These are phyloP conservation scores for Anthostomella pinea DNA, from an alignment of 2,329 filamentous ascomycete species.

Conservation along the genomic window DNA sequence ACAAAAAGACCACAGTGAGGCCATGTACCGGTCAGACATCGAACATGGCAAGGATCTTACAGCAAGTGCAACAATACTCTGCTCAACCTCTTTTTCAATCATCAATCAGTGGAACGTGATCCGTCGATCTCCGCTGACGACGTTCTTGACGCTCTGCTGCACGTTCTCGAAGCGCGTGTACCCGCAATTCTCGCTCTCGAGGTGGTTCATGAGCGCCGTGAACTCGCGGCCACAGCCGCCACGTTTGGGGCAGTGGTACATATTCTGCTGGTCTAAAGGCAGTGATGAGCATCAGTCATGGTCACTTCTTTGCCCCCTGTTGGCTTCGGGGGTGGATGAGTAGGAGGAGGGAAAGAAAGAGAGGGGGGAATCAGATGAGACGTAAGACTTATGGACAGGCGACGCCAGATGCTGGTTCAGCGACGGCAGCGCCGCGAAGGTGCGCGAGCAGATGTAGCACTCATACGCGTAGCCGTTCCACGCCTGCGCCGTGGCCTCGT, in stretches of 20 bases:
- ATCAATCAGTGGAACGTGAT: conserved; percentile 4
- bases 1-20: too few species aligned
- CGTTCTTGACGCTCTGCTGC: conserved; percentile 3
- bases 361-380: neutral
- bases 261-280: conserved; percentile 32
- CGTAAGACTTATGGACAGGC: conserved; percentile 43
- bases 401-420: conserved; percentile 57
- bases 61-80: too few species aligned
- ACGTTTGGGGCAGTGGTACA: conserved; percentile 41
- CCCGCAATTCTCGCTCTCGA: conserved; percentile 43
- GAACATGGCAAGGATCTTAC: too few species aligned
- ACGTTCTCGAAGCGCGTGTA: conserved; percentile 36
- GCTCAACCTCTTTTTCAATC: too few species aligned
- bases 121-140: conserved; percentile 3
- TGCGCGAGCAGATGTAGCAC: conserved; percentile 19
- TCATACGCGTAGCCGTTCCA: conserved; percentile 14
- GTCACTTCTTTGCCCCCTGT: too few species aligned
- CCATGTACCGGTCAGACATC: too few species aligned
- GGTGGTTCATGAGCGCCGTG: conserved; percentile 40
- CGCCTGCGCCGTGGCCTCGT: conserved; percentile 10
- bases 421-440: neutral
- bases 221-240: conserved; percentile 35
- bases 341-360: neutral
- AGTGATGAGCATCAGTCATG: neutral
- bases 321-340: neutral